phyloP scores from a whole-genome alignment of 768 basidiomycete species.

The Mycena galericulata region DNA sequence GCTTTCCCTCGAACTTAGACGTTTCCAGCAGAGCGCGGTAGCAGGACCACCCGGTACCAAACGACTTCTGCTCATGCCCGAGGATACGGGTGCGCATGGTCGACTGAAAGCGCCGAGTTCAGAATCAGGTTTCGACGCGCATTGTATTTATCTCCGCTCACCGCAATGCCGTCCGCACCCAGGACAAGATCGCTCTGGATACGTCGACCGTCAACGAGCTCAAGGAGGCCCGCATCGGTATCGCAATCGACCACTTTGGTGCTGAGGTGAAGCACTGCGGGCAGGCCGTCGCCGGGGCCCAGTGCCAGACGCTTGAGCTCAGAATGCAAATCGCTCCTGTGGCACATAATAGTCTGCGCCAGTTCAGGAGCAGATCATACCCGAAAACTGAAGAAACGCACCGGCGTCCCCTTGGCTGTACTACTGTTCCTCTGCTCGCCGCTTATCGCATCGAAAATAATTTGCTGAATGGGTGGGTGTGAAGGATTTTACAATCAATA shows the following conservation, averaged over 20 bases:
- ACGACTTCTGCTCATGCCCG: neutral
- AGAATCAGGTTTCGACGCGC: neutral
- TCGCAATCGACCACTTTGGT: neutral
- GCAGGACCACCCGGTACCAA: neutral
- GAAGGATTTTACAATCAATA: neutral
- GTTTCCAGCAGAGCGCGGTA: conserved; percentile 2
- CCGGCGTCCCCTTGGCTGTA: too few relatives aligned
- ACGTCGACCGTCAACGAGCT: neutral
- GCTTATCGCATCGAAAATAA: too few relatives aligned
- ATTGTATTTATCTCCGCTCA: neutral
- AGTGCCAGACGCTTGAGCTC: neutral
- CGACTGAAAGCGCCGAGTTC: neutral
- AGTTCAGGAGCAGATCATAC: neutral
- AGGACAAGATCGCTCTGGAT: neutral
- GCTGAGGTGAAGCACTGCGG: neutral
- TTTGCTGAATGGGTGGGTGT: neutral
- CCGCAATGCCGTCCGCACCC: conserved; percentile 1
- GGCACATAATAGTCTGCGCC: neutral
- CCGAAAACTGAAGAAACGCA: neutral
- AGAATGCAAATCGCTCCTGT: neutral
- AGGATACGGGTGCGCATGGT: conserved; percentile 6
- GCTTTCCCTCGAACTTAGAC: neutral
- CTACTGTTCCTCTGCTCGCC: too few relatives aligned
- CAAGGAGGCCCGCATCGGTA: neutral
- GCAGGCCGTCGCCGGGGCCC: neutral